A percentile compares a stretch with the other conserved stretches of the same genome.
These are phyloP conservation scores for Penicillium sp. DNA, from an alignment of 2,329 filamentous ascomycete species.

Conservation along the genomic window DNA sequence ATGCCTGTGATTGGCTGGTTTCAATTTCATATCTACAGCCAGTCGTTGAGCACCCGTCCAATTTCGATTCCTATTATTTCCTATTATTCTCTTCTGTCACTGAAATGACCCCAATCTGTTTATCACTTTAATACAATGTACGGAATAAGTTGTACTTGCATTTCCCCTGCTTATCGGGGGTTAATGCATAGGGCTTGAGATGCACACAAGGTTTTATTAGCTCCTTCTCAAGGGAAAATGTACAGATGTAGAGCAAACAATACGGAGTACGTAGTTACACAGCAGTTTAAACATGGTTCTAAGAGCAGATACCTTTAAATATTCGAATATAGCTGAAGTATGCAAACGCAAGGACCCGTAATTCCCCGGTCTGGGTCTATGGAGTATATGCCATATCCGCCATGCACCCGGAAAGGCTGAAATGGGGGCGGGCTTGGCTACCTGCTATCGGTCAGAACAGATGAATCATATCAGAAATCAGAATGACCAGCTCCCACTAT, in stretches of 20 bases:
- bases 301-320: neutral
- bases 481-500: conserved; percentile 29
- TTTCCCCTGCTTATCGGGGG: conserved; percentile 18
- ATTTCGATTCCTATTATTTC: conserved; percentile 6
- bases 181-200: neutral
- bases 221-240: neutral
- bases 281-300: neutral
- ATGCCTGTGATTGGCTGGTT: conserved; percentile 27
- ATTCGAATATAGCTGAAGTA: neutral
- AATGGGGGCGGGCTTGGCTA: conserved; percentile 19
- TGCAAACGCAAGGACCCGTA: conserved; percentile 17
- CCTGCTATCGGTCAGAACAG: conserved; percentile 17
- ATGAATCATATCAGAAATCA: conserved; percentile 27
- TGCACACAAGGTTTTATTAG: neutral
- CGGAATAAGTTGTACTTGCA: neutral
- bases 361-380: conserved; percentile 18
- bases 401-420: conserved; percentile 13
- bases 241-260: neutral
- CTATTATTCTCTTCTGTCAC: conserved; percentile 24
- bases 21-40: conserved; percentile 33
- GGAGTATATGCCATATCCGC: conserved; percentile 8
- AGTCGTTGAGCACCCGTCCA: conserved; percentile 15
- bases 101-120: conserved; percentile 13
- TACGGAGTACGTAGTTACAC: neutral
- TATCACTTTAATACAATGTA: conserved; percentile 8